A percentile compares a stretch with the other conserved stretches of the same genome.
Conservation (phyloP, 2,329 filamentous ascomycete genomes). For the Macrophomina pseudophaseolina region DNA sequence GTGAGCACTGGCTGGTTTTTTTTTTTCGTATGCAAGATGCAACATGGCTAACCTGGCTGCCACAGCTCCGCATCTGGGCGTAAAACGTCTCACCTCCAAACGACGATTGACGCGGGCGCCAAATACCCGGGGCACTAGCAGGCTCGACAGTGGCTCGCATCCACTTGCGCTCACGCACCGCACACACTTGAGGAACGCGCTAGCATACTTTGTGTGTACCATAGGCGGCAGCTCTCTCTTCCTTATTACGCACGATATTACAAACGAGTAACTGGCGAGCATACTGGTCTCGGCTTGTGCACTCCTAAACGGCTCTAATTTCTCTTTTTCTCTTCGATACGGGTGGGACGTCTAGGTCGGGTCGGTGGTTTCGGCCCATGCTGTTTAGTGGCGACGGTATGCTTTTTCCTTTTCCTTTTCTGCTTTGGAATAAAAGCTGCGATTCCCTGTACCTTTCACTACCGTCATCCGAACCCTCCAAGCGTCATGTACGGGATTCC, state of each 20-base stretch:
- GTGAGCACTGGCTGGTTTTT: conserved; percentile 62
- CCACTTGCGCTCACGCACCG: conserved; percentile 31
- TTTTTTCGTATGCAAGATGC: neutral
- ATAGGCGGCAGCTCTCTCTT: conserved; percentile 11
- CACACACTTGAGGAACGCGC: conserved; percentile 11
- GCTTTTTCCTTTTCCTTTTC: conserved; percentile 20
- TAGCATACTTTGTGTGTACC: conserved; percentile 25
- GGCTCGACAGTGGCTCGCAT: conserved; percentile 14
- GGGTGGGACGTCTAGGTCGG: conserved; percentile 26
- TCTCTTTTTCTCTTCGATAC: conserved; percentile 23
- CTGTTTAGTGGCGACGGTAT: conserved; percentile 25
- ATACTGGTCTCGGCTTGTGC: conserved; percentile 27
- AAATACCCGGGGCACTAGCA: conserved; percentile 19
- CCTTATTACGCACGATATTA: conserved; percentile 27
- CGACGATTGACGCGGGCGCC: conserved; percentile 22
- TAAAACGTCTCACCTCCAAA: conserved; percentile 34
- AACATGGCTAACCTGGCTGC: conserved; percentile 4
- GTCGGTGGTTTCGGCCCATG: conserved; percentile 25
- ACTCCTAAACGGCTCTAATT: conserved; percentile 28
- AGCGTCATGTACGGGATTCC: conserved; percentile 20
- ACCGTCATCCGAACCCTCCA: conserved; percentile 26
- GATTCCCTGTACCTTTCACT: conserved; percentile 26
- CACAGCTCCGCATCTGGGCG: conserved; percentile 59
- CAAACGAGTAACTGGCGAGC: conserved; percentile 27
- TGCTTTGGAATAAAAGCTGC: conserved; percentile 28